phyloP scores from a whole-genome alignment of 768 basidiomycete genomes.

The Naganishia kalamii region DNA sequence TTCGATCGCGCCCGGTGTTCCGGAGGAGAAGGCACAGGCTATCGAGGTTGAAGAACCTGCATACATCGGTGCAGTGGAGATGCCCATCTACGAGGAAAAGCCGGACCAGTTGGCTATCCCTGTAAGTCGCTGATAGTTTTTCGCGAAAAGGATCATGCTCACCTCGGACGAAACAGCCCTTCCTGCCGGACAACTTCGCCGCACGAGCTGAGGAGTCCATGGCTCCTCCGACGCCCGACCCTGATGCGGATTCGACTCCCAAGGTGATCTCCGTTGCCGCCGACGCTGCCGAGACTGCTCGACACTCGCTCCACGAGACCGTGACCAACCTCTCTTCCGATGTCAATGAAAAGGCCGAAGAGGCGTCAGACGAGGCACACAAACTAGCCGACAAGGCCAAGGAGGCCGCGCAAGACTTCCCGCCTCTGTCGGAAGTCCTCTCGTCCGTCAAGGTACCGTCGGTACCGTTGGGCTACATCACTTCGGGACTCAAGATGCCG shows the following conservation, averaged over 20 bases:
- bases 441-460: slow-evolving; percentile 22
- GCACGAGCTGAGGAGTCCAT: slow-evolving; percentile 46
- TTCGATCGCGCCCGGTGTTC: slow-evolving; percentile 37
- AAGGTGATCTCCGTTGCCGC: slow-evolving; percentile 55
- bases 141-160: not conserved
- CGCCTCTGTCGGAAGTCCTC: slow-evolving; percentile 31
- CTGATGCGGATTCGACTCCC: slow-evolving; percentile 40
- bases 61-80: slow-evolving; percentile 28
- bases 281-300: slow-evolving; percentile 53
- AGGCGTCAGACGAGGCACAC: slow-evolving; percentile 26
- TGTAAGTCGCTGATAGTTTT: not conserved
- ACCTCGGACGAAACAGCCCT: slow-evolving; percentile 51
- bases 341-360: slow-evolving; percentile 23
- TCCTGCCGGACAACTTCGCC: slow-evolving; percentile 58
- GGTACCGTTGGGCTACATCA: slow-evolving; percentile 14
- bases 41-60: slow-evolving; percentile 9
- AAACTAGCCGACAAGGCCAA: not conserved
- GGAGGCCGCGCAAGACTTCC: slow-evolving; percentile 10
- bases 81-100: slow-evolving; percentile 31
- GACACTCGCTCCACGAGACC: slow-evolving; percentile 48
- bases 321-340: slow-evolving; percentile 18
- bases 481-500: slow-evolving; percentile 16
- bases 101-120: slow-evolving; percentile 33
- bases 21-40: slow-evolving; percentile 28
- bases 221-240: slow-evolving; percentile 41